phyloP scores from a whole-genome alignment of 306 rosid genomes.

The Lathyrus tuberosus region DNA sequence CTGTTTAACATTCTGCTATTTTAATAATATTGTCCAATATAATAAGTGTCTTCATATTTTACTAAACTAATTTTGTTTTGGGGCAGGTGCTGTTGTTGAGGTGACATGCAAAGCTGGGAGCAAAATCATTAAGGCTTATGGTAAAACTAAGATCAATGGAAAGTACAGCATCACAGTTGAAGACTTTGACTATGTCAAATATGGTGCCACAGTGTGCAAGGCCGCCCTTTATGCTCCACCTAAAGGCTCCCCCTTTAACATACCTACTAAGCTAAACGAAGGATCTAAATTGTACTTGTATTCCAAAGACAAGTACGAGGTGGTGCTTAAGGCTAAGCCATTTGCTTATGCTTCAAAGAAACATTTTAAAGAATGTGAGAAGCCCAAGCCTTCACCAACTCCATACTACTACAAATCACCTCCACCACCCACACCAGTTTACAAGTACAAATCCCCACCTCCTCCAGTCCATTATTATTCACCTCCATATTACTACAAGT shows the following conservation, averaged over 20 bases:
- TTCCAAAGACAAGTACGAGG: slow-evolving; percentile 65
- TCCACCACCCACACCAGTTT: slow-evolving; percentile 27
- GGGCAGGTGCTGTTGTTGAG: slow-evolving; percentile 78
- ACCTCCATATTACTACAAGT: slow-evolving; percentile 8
- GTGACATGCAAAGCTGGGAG: slow-evolving; percentile 72
- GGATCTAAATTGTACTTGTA: slow-evolving; percentile 68
- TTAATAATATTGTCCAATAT: neutral
- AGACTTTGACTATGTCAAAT: slow-evolving; percentile 67
- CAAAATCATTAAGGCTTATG: slow-evolving; percentile 67
- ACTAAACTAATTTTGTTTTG: neutral
- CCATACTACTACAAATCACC: slow-evolving; percentile 64
- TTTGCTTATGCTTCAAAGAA: slow-evolving; percentile 90
- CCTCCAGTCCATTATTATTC: slow-evolving; percentile 11
- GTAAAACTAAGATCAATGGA: slow-evolving; percentile 82
- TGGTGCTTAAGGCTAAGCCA: slow-evolving; percentile 78
- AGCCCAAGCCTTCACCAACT: slow-evolving; percentile 65
- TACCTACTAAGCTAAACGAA: slow-evolving; percentile 60
- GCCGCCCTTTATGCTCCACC: slow-evolving; percentile 81
- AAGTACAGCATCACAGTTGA: slow-evolving; percentile 65
- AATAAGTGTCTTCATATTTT: neutral
- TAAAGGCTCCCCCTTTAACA: slow-evolving; percentile 68
- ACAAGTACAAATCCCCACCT: slow-evolving; percentile 3
- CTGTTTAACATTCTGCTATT: neutral
- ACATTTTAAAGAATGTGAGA: slow-evolving; percentile 64
- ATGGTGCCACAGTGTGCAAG: slow-evolving; percentile 63